phyloP scores from a whole-genome alignment of 371 early-diverging fungal species.

The Paraphysoderma sedebokerense region DNA sequence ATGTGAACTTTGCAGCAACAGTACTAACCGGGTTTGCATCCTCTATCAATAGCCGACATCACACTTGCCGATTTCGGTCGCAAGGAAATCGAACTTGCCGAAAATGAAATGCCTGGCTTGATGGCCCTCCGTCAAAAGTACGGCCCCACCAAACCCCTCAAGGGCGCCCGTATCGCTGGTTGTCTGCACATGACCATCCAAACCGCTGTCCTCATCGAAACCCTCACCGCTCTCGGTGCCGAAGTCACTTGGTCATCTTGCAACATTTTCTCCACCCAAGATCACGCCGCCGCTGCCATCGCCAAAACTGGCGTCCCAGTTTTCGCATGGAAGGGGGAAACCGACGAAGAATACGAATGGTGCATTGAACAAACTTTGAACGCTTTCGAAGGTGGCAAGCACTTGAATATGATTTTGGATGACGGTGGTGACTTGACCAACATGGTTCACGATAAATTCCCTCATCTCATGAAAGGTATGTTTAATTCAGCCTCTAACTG shows the following conservation, averaged over 20 bases:
- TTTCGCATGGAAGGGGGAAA: conserved; percentile 94
- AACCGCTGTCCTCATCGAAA: conserved; percentile 97
- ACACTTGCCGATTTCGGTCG: conserved; percentile 81
- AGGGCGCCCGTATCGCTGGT: conserved; percentile 94
- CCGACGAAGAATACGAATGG: conserved; percentile 96
- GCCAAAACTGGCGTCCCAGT: conserved; percentile 65
- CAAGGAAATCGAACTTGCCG: conserved; percentile 87
- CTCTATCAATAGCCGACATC: conserved; percentile 55
- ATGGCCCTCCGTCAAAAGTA: conserved; percentile 87
- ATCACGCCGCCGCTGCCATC: conserved; percentile 84
- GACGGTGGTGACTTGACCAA: conserved; percentile 97
- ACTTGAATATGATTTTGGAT: conserved; percentile 96
- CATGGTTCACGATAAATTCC: conserved; percentile 92
- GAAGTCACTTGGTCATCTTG: conserved; percentile 97
- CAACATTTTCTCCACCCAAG: conserved; percentile 98
- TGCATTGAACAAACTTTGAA: conserved; percentile 90
- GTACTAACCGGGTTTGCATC: too few relatives aligned
- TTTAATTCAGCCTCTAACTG: too few relatives aligned
- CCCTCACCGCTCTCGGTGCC: conserved; percentile 87
- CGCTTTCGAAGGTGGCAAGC: conserved; percentile 84
- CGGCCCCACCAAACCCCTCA: conserved; percentile 75
- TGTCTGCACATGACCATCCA: conserved; percentile 99
- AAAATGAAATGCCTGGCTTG: conserved; percentile 98
- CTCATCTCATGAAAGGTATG: conserved; percentile 49
- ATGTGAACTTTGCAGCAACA: too few relatives aligned